Evolutionary conservation across 2,329 filamentous ascomycete species (phyloP).

Genomic region (Fusarium sp.): DNA sequence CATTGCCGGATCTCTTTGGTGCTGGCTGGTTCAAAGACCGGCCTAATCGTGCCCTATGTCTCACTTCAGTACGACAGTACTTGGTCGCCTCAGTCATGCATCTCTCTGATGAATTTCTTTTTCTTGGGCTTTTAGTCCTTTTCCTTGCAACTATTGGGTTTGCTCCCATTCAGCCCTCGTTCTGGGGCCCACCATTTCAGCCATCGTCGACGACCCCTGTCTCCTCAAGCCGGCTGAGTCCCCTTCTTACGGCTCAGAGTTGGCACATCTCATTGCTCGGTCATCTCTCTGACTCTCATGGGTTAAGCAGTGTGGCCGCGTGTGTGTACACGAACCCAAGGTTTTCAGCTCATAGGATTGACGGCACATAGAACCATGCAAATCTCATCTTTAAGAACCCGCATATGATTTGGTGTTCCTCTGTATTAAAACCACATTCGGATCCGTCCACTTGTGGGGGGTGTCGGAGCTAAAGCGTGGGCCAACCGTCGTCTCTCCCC

Average conservation of each 20-base stretch:
- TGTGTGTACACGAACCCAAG: neutral
- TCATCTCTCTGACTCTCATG: constrained; percentile 9
- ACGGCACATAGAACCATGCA: constrained; percentile 17
- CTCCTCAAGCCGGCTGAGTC: constrained; percentile 16
- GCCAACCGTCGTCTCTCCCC: constrained; percentile 37
- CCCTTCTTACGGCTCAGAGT: constrained; percentile 21
- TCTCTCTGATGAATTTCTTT: constrained; percentile 34
- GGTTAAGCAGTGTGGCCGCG: constrained; percentile 1
- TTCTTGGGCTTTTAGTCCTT: constrained; percentile 34
- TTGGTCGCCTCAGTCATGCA: constrained; percentile 42
- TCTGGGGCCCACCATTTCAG: constrained; percentile 45
- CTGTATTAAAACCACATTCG: constrained; percentile 33
- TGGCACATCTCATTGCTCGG: constrained; percentile 12
- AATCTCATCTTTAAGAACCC: constrained; percentile 21
- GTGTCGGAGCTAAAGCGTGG: constrained; percentile 44
- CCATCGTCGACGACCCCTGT: constrained; percentile 45
- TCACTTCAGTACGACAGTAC: constrained; percentile 41
- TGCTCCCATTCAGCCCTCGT: constrained; percentile 29
- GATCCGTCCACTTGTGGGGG: constrained; percentile 39
- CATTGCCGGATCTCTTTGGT: constrained; percentile 41
- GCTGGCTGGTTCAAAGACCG: constrained; percentile 37
- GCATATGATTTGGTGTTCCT: constrained; percentile 33
- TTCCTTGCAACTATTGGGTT: constrained; percentile 39
- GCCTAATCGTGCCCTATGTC: constrained; percentile 44
- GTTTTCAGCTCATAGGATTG: constrained; percentile 13